Conservation (phyloP, 306 rosid species). For the Vicia sativa region DNA sequence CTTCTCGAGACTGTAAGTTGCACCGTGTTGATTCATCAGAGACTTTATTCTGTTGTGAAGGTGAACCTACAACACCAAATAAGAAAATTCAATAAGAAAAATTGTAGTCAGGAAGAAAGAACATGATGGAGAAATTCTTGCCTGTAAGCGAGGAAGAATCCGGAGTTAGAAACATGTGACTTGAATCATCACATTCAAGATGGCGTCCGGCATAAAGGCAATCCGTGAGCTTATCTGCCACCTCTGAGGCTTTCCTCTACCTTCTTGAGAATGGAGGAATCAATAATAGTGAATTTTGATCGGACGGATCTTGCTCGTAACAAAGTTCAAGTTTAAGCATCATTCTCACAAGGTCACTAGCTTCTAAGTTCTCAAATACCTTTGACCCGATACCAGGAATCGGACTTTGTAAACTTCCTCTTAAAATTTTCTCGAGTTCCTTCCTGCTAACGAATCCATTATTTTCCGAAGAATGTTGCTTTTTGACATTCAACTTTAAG, state of each 20-base stretch:
- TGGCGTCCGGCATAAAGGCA: slow-evolving; percentile 76
- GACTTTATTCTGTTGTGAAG: slow-evolving; percentile 79
- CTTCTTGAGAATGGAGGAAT: slow-evolving; percentile 90
- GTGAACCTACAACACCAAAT: no score
- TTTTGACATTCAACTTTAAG: slow-evolving; percentile 63
- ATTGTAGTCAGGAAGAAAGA: no score
- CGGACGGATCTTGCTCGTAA: slow-evolving; percentile 77
- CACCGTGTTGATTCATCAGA: slow-evolving; percentile 77
- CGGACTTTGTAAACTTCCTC: slow-evolving; percentile 74
- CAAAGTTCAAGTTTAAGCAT: slow-evolving; percentile 96
- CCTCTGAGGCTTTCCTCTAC: slow-evolving; percentile 83
- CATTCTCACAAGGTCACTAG: slow-evolving; percentile 85
- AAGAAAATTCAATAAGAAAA: no score
- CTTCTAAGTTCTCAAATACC: slow-evolving; percentile 83
- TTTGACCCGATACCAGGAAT: slow-evolving; percentile 85
- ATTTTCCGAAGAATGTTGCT: slow-evolving; percentile 56
- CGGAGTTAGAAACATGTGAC: slow-evolving; percentile 87
- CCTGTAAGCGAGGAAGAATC: slow-evolving; percentile 95
- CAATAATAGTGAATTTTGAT: slow-evolving; percentile 65
- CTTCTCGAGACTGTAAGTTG: slow-evolving; percentile 91
- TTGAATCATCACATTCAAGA: slow-evolving; percentile 94
- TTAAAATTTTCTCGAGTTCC: slow-evolving; percentile 78
- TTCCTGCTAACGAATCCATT: slow-evolving; percentile 73
- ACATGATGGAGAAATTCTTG: slow-evolving; percentile 33
- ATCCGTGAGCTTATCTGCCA: slow-evolving; percentile 69